Evolutionary conservation across 805 yeast genomes (phyloP), one percentile per base, ranked within the genome.

Genomic region (Candida patagonica): DNA sequence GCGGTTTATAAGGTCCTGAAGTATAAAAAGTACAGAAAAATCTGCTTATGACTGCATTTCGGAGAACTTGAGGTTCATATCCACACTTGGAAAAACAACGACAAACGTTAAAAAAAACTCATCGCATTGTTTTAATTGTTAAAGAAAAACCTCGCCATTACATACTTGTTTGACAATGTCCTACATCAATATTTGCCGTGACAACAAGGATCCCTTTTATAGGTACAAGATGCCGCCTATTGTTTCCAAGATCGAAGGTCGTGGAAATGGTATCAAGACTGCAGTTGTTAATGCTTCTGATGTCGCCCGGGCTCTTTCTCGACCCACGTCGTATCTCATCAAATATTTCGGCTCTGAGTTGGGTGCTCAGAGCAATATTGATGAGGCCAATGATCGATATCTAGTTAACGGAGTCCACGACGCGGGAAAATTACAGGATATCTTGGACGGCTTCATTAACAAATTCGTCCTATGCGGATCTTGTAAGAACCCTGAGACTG

Each of bases 151-250:
- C n/a, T n/a, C n/a, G n/a, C n/a, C n/a, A n/a, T n/a, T n/a, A n/a
- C n/a, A n/a, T n/a, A n/a, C n/a, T 20, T 29, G 9, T 20, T 15
- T 29, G 40, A 67, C 40, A 47, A 86, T 86, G 95, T 82, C 95
- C 41, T 70, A 78, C 53, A 80, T 89, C 59, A 89, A 92, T 65
- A 89, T 92, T 56, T 80, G 95, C 65, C 87, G 98, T 71, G 96
- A 87, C 59, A 92, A 89, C 71, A 78, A 82, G 57, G 98, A 92
- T 70, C 96, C 96, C 33, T 92, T 92, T 65, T 92, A 92, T 78
- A 95, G 98, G 71, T 92, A 92, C 67, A 92, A 92, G 71, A 92
- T 92, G 98, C 98, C 98, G 60, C 82, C 94, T 31, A 80, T 92
- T 65, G 94, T 84, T 67, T 84, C 96, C 52, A 92, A 92, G 73